Evolutionary conservation across 192 early-diverging fungal species (phyloP).

Genomic region (Powellomyces hirtus): DNA sequence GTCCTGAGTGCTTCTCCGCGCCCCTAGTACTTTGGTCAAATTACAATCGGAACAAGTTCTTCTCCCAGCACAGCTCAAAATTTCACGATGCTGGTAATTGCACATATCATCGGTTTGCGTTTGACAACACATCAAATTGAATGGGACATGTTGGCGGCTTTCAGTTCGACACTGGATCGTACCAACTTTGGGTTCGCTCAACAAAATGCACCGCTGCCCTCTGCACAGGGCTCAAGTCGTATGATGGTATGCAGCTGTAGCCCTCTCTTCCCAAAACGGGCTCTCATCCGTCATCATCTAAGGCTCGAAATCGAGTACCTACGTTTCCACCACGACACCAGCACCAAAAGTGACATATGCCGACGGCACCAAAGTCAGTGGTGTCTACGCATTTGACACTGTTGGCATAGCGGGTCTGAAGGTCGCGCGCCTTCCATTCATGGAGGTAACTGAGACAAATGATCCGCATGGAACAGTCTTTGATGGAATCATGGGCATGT

Average conservation of each 20-base stretch:
- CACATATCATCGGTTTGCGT: neutral
- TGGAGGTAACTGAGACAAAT: slow-evolving; percentile 13
- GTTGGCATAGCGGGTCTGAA: slow-evolving; percentile 17
- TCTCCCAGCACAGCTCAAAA: slow-evolving; percentile 11
- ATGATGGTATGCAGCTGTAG: too few relatives aligned
- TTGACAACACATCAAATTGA: neutral
- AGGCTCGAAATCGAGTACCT: slow-evolving; percentile 27
- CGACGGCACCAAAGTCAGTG: slow-evolving; percentile 35
- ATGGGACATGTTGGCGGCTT: slow-evolving; percentile 8
- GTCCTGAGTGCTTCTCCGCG: neutral
- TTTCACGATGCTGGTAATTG: slow-evolving; percentile 2
- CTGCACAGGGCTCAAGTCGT: slow-evolving; percentile 29
- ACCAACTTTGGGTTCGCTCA: slow-evolving; percentile 43
- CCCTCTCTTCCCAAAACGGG: too few relatives aligned
- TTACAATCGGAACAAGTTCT: slow-evolving; percentile 35
- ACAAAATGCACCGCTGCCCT: slow-evolving; percentile 25
- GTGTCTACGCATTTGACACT: slow-evolving; percentile 28
- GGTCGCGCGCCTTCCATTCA: slow-evolving; percentile 12
- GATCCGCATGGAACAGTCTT: slow-evolving; percentile 8
- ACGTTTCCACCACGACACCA: slow-evolving; percentile 1
- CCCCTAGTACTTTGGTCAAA: slow-evolving; percentile 20
- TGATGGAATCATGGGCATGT: slow-evolving; percentile 43
- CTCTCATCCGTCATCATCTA: too few relatives aligned
- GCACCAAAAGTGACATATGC: slow-evolving; percentile 29
- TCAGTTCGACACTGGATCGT: slow-evolving; percentile 49